These are phyloP conservation scores for Cadophora gregata DNA, from an alignment of 2,329 filamentous ascomycete species.

Conservation along the genomic window DNA sequence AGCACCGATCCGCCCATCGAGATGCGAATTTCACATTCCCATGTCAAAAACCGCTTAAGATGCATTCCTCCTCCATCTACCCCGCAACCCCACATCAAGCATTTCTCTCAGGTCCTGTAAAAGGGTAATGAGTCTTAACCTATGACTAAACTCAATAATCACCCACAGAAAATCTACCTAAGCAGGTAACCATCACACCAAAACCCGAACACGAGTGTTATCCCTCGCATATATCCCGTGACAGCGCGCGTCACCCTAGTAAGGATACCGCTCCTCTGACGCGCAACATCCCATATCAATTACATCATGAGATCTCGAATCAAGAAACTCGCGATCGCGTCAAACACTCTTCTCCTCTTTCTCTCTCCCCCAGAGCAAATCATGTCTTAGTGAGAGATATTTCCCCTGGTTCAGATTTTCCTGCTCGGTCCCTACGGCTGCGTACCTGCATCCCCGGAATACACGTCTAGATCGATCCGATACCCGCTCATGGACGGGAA, in stretches of 20 bases:
- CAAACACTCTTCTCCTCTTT: background rate
- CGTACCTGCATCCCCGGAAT: background rate
- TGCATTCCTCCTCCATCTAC: background rate
- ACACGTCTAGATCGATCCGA: background rate
- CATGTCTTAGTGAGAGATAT: background rate
- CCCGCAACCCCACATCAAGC: background rate
- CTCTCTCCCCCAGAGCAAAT: background rate
- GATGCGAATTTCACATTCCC: background rate
- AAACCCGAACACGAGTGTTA: background rate
- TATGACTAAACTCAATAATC: background rate
- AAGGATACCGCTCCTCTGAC: background rate
- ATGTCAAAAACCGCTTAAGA: background rate
- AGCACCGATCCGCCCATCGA: background rate
- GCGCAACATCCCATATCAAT: background rate
- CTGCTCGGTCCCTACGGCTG: background rate
- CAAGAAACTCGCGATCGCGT: background rate
- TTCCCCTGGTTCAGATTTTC: background rate
- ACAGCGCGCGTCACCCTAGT: background rate
- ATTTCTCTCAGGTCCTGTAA: background rate
- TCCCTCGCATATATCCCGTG: background rate
- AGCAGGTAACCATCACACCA: background rate
- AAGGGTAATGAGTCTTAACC: background rate
- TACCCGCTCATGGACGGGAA: background rate
- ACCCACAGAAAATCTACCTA: background rate
- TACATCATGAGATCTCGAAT: background rate